Evolutionary conservation across 805 yeast genomes (phyloP), one percentile per base, ranked within the genome.

Genomic region (Cyberlindnera japonica): DNA sequence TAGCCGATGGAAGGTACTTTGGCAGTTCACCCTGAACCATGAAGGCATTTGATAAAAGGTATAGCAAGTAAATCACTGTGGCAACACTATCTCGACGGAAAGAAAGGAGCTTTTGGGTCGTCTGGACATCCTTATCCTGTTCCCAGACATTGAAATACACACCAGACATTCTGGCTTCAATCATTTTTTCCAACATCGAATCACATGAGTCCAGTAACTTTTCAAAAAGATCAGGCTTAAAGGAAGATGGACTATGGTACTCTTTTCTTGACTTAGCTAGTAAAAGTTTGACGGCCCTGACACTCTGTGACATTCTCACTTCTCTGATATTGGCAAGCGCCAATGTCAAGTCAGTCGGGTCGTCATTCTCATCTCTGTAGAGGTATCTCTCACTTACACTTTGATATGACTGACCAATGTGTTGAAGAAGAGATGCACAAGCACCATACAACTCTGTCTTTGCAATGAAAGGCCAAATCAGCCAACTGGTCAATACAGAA

Each of bases 141-240:
- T 68, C 69, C 69, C 69, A 71, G 20, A 70, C 65, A 42, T 65
- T 68, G 53, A 73, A 73, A 45, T 64, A 68, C 2, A 68, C 53
- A 15, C 74, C 71, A n/a, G 73, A 66, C 40, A 72, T 67, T 49
- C 78, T 60, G 1, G 78, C 74, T 43, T 71, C 74, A n/a, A 70
- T 62, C 27, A 68, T 60, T 41, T 64, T 67, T 32, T 70, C 74
- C 25, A 71, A 48, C 2, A 73, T 51, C 11, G 45, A 44, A 38
- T 68, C 68, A 44, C 75, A 69, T 0, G 66, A 55, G 4, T 59
- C 48, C 10, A 74, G 36, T 18, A 74, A 38, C 5, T 53, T 52
- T 15, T 50, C 47, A 44, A 72, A 70, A 5, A 61, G 50, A 2
- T 41, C 40, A 1, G 57, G 50, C 26, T 69, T 61, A 49, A 71